Percentiles rank a stretch among this genome's conserved stretches.
Evolutionary conservation across 495 filamentous ascomycete genomes (phyloP).

Genomic region (Chaetomium fimeti): DNA sequence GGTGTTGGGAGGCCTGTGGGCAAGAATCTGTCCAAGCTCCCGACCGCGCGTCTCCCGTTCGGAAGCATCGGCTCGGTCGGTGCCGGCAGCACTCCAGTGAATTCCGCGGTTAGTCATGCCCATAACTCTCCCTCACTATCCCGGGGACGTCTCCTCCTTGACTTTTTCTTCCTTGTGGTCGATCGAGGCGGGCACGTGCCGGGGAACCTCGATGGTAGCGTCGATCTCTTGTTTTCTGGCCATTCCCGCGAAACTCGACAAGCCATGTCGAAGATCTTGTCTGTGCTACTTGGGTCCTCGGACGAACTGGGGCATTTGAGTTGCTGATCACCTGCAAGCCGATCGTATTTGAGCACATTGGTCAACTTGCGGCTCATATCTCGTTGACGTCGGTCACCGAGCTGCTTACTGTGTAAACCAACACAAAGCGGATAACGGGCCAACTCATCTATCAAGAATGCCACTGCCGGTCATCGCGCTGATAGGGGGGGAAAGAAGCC

Average conservation of each 20-base stretch:
- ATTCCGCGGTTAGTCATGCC: too few relatives aligned
- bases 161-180: not conserved
- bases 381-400: too few relatives aligned
- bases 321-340: slow-evolving; percentile 1
- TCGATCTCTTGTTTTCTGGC: not conserved
- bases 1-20: too few relatives aligned
- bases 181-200: too few relatives aligned
- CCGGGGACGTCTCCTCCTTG: too few relatives aligned
- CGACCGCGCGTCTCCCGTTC: not conserved
- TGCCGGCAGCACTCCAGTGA: too few relatives aligned
- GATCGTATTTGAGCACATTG: not conserved
- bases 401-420: not conserved
- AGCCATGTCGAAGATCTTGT: not conserved
- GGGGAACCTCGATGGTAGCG: not conserved
- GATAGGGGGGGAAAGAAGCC: too few relatives aligned
- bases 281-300: not conserved
- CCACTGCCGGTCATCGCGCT: too few relatives aligned
- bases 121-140: too few relatives aligned
- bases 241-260: too few relatives aligned
- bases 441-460: too few relatives aligned
- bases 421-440: not conserved
- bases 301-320: not conserved
- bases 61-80: not conserved
- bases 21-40: too few relatives aligned
- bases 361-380: not conserved